Evolutionary conservation across 169 alveolate genomes (phyloP), one percentile per base, ranked within the genome.

Genomic region (Plasmodium gaboni): DNA sequence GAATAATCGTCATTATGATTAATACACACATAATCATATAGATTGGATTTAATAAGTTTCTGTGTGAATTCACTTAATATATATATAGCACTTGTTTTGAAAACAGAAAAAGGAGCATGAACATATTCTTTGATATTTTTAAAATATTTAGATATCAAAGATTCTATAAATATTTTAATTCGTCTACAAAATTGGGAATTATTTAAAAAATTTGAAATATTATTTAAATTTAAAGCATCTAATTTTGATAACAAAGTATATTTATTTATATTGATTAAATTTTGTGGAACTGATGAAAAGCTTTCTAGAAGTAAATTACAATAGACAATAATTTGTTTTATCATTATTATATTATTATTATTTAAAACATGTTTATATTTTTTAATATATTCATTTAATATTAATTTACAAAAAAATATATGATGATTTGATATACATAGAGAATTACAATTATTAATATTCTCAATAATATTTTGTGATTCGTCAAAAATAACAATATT

Each of bases 391-490:
- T 76, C 69, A n/a, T 48, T 38, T 50, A 76, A 76, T 3, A 51
- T 50, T 19, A 64, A 48, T 57, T 57, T 76, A 15, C 76, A 63
- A 76, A 76, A 76, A 50, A 76, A 26, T 1, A 76, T 64, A 15
- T 76, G 68, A 28, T 28, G 55, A 50, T 64, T 63, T n/a, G 12
- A 32, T 8, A 76, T 64, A 42, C 24, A 2, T 44, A 42, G n/a
- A 4, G 88, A 76, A 57, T 76, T 76, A 19, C 74, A 28, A 7
- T 48, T 57, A 76, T 76, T 76, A 15, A 76, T 76, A 64, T 69
- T 76, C n/a, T 76, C 88, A 48, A 76, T 48, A 53, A 93, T 74
- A 88, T 93, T 95, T 78, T 95, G 97, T 7, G 97, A 95, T 85
- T 95, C 97, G 65, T 95, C 97, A 86, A 95, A 86, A 26, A 95